Conservation (phyloP, 441 rosid species). For the Erysimum pusillum region DNA sequence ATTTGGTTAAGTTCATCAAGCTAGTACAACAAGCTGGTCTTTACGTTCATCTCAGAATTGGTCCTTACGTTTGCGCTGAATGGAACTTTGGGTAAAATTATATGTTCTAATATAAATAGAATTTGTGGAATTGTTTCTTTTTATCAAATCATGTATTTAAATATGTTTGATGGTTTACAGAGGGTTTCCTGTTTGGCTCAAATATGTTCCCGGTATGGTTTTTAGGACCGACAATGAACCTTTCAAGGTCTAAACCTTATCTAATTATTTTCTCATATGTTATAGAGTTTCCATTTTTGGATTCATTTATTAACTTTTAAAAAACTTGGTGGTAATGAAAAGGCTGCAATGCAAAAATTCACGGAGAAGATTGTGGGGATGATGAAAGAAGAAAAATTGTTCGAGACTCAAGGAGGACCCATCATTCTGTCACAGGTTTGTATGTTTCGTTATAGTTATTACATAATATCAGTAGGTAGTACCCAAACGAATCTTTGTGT, state of each 20-base stretch:
- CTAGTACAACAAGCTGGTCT: slow-evolving; percentile 72
- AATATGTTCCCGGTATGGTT: slow-evolving; percentile 62
- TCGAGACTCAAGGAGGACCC: slow-evolving; percentile 74
- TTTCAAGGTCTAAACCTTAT: slow-evolving; percentile 56
- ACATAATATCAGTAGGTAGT: slow-evolving; percentile 10
- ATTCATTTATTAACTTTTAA: background rate
- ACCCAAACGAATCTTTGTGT: background rate
- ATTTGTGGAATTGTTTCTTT: background rate
- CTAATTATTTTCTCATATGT: background rate
- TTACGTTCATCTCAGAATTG: slow-evolving; percentile 70
- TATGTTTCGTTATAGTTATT: slow-evolving; percentile 14
- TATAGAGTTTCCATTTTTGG: too few relatives aligned
- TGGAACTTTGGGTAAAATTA: slow-evolving; percentile 65
- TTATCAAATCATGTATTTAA: background rate
- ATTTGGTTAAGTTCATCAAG: slow-evolving; percentile 65
- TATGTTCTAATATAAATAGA: background rate
- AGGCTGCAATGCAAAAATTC: slow-evolving; percentile 71
- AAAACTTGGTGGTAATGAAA: slow-evolving; percentile 38
- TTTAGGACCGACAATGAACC: slow-evolving; percentile 74
- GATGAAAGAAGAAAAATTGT: slow-evolving; percentile 76
- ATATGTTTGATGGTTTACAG: slow-evolving; percentile 43
- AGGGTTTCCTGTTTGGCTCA: slow-evolving; percentile 80
- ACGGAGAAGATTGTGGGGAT: slow-evolving; percentile 71
- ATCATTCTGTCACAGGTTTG: slow-evolving; percentile 74
- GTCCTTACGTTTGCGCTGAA: slow-evolving; percentile 69